Base-by-base conservation (phyloP, 805 yeast species). In the Metschnikowia anglica region DNA sequence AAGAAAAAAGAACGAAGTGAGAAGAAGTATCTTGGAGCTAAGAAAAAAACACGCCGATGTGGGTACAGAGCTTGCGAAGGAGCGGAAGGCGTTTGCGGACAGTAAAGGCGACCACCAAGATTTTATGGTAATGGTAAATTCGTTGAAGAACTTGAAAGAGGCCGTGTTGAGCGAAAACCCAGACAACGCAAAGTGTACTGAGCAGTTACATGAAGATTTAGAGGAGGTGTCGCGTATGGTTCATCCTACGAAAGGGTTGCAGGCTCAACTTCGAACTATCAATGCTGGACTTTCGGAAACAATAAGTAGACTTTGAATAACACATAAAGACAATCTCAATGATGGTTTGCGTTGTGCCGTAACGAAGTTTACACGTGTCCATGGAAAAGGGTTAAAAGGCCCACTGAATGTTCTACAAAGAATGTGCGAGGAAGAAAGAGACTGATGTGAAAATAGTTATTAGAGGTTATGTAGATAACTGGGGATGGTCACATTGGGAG, bases 21-120 rank as follows among this genome's bases (percentile, higher is more conserved):
- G 76, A 37, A 41, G 51, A 11, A 51, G 55, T 35, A 65, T 68
- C 5, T 56, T 53, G 37, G 62, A 65, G n/a, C 36, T 68, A 13
- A 48, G 61, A 39, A 48, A 59, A 26, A 46, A 55, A 11, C 73
- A 70, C 44, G 49, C 61, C 6, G 39, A 41, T 2, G 65, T 70
- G 8, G 72, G 70, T 1, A 52, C 60, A 21, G 59, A 65, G 30
- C 53, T 68, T 26, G 63, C 63, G 43, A 40, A 47, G 20, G 45
- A 65, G 11, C 49, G 74, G 37, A 30, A 39, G 2, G 47, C 48
- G 5, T 58, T 56, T 41, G 52, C 50, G 12, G 42, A 46, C 3
- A 41, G 48, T 31, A 50, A 52, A 46, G 39, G 43, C 12, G 40
- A 46, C 29, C 52, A 50, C 45, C 50, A 53, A 24, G 46, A 49